These are phyloP conservation scores for Ustilago vetiveriae DNA, from an alignment of 1,284 basidiomycete species.

Conservation along the genomic window DNA sequence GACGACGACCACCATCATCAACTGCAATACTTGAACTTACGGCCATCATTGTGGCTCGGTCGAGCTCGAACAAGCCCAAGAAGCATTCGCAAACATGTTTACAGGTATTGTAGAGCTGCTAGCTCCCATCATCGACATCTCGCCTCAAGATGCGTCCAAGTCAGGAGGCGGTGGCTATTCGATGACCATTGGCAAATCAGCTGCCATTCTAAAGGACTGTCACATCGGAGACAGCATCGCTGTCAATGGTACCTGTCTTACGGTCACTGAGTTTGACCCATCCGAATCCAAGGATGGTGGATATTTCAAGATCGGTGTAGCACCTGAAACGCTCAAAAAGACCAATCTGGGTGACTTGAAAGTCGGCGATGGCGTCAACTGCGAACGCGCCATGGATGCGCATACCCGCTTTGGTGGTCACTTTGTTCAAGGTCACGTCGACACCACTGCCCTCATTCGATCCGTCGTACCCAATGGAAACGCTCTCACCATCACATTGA, in stretches of 20 bases:
- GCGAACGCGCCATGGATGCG: constrained; percentile 91
- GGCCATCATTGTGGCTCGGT: too few species aligned
- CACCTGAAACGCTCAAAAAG: constrained; percentile 89
- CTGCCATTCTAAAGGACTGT: constrained; percentile 86
- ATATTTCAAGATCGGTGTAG: constrained; percentile 91
- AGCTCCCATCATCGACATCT: constrained; percentile 76
- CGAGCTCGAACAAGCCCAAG: too few species aligned
- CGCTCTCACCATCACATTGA: constrained; percentile 82
- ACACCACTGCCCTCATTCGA: constrained; percentile 75
- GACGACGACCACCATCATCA: not conserved
- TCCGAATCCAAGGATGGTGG: constrained; percentile 61
- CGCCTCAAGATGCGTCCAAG: constrained; percentile 70
- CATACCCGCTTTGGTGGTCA: constrained; percentile 95
- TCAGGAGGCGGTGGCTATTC: constrained; percentile 77
- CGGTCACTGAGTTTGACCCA: constrained; percentile 80
- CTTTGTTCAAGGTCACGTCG: constrained; percentile 86
- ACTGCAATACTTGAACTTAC: too few species aligned
- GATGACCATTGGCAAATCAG: constrained; percentile 80
- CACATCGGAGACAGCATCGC: constrained; percentile 94
- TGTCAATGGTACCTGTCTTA: constrained; percentile 82
- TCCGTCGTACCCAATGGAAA: constrained; percentile 81
- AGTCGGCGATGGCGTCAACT: constrained; percentile 84
- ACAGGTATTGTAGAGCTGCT: constrained; percentile 74
- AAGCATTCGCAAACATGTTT: constrained; percentile 52
- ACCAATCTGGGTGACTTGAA: constrained; percentile 82